These are phyloP conservation scores for Aspergillus spinulosporus DNA, from an alignment of 2,329 filamentous ascomycete species.

Conservation along the genomic window DNA sequence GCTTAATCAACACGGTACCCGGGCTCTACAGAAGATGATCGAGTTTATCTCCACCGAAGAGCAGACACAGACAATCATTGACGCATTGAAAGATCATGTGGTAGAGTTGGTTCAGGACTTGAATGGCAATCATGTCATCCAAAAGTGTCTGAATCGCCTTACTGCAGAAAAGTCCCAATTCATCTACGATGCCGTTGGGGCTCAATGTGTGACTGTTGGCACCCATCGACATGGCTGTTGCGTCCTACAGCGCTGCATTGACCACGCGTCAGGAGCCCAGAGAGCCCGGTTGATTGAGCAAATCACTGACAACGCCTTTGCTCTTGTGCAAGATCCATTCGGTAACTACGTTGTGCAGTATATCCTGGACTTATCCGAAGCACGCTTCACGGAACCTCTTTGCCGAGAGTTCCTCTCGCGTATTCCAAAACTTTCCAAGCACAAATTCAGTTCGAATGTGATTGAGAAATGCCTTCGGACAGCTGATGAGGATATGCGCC, in stretches of 20 bases:
- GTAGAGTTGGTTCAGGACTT: conserved; percentile 95
- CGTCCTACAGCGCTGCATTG: conserved; percentile 95
- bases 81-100: conserved; percentile 77
- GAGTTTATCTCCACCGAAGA: conserved; percentile 85
- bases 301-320: conserved; percentile 83
- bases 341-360: conserved; percentile 99
- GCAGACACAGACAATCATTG: conserved; percentile 84
- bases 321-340: conserved; percentile 92
- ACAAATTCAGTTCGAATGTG: conserved; percentile 99
- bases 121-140: conserved; percentile 98
- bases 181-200: conserved; percentile 92
- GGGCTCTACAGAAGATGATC: conserved; percentile 99
- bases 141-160: conserved; percentile 97
- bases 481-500: conserved; percentile 70
- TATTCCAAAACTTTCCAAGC: conserved; percentile 73
- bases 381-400: conserved; percentile 82
- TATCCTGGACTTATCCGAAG: conserved; percentile 90
- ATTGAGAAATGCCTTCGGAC: conserved; percentile 95
- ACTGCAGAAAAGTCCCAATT: conserved; percentile 82
- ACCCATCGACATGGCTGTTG: conserved; percentile 98
- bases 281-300: conserved; percentile 81
- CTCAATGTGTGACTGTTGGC: conserved; percentile 82
- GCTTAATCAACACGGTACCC: conserved; percentile 93
- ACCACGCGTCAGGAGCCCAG: conserved; percentile 88
- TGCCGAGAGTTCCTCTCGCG: conserved; percentile 76